phyloP scores from a whole-genome alignment of 306 rosid species.

The Castanopsis chinensis region DNA sequence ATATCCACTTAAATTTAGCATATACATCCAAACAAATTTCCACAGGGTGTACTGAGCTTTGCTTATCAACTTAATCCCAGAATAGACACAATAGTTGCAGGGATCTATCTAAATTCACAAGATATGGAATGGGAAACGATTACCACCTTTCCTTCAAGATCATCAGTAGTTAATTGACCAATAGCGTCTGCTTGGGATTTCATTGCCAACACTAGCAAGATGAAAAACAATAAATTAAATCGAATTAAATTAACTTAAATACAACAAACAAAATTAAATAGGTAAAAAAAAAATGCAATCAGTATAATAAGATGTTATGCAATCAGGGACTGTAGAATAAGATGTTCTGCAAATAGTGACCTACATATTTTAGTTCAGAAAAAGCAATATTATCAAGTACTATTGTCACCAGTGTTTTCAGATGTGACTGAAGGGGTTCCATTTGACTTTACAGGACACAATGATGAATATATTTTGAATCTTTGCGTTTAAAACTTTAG shows the following conservation, averaged over 20 bases:
- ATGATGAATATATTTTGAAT: neutral
- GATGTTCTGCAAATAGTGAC: neutral
- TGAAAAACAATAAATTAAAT: conserved; percentile 11
- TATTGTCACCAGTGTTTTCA: neutral
- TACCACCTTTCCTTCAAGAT: conserved; percentile 89
- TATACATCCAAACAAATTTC: neutral
- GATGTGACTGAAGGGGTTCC: neutral
- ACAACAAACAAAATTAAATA: neutral
- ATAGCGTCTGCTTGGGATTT: conserved; percentile 98
- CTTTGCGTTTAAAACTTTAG: neutral
- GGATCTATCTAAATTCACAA: neutral
- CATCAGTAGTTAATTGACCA: conserved; percentile 86
- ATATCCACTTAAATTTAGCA: neutral
- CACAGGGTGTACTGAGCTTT: neutral
- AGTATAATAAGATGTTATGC: too few species aligned
- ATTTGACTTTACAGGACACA: neutral
- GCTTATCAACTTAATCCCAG: neutral
- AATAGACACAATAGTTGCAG: neutral
- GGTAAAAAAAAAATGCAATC: conserved; percentile 1
- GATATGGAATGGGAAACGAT: neutral
- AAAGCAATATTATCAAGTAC: neutral
- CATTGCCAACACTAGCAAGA: conserved; percentile 76
- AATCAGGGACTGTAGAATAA: neutral
- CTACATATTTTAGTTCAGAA: neutral
- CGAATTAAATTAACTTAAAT: neutral